Percentiles rank a stretch among this genome's conserved stretches.
Conservation (phyloP, 2,329 filamentous ascomycete species). For the Ophiosphaerella herpotricha region DNA sequence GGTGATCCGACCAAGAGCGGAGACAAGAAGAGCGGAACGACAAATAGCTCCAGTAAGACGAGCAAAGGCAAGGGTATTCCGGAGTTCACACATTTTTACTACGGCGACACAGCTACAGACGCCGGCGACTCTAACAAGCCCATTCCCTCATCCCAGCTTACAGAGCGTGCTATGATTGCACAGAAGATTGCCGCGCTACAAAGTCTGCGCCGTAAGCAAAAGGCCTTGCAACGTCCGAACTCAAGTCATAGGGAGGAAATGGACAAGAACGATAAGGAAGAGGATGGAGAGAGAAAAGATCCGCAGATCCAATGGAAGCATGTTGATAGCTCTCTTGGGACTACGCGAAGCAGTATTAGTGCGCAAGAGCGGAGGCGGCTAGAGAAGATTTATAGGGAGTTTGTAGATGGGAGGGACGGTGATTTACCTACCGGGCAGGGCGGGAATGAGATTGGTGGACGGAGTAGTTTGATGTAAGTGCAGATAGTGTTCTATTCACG, state of each 20-base stretch:
- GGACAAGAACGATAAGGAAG: conserved; percentile 18
- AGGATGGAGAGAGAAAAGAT: conserved; percentile 58
- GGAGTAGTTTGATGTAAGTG: conserved; percentile 85
- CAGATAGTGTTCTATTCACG: too few relatives aligned
- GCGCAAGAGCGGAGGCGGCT: conserved; percentile 74
- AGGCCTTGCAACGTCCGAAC: conserved; percentile 47
- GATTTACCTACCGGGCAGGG: conserved; percentile 95
- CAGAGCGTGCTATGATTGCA: conserved; percentile 77
- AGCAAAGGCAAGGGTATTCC: conserved; percentile 34
- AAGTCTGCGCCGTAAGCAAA: conserved; percentile 67
- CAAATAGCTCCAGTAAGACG: conserved; percentile 11
- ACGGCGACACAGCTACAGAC: conserved; percentile 61
- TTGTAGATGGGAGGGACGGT: conserved; percentile 88
- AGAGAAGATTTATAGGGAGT: conserved; percentile 85
- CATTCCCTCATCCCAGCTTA: conserved; percentile 62
- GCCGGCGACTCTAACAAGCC: conserved; percentile 34
- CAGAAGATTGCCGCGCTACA: conserved; percentile 84
- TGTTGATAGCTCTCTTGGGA: conserved; percentile 74
- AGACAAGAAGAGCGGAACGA: conserved; percentile 32
- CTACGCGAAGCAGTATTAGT: conserved; percentile 82
- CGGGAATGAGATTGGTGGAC: conserved; percentile 86
- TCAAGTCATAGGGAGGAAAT: conserved; percentile 18
- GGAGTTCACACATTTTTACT: conserved; percentile 71
- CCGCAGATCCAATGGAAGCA: conserved; percentile 86
- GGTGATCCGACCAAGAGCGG: conserved; percentile 34